Conservation (phyloP, 805 yeast genomes). For the Candida nitratophila region DNA sequence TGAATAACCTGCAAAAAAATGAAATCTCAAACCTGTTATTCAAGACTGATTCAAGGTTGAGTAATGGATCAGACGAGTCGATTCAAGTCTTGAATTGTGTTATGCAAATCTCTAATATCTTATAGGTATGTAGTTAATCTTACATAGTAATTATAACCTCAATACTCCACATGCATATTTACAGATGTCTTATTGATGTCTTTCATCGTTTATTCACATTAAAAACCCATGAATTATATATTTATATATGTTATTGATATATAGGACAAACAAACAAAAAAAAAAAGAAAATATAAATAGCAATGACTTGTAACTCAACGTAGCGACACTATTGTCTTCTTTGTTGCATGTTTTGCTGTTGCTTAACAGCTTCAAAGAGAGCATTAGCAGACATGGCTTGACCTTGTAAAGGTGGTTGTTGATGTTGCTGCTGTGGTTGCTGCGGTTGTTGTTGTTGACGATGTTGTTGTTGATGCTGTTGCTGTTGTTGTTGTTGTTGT, state of each 20-base stretch:
- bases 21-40: conserved; percentile 58
- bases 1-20: conserved; percentile 59
- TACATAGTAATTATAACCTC: too few relatives aligned
- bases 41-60: conserved; percentile 64
- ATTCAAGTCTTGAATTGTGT: conserved; percentile 68
- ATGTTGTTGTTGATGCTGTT: conserved; percentile 6
- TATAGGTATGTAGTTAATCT: conserved; percentile 7
- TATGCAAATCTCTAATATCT: conserved; percentile 39
- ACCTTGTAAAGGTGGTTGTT: conserved; percentile 10
- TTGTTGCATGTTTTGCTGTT: background rate
- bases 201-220: too few relatives aligned
- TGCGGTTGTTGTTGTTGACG: conserved; percentile 13
- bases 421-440: conserved; percentile 13
- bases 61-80: conserved; percentile 87
- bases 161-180: too few relatives aligned
- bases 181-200: too few relatives aligned
- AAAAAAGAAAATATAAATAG: background rate
- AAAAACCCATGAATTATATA: too few relatives aligned
- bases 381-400: background rate
- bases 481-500: conserved; percentile 9
- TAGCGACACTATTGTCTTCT: background rate
- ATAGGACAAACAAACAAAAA: too few relatives aligned
- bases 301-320: too few relatives aligned
- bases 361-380: conserved; percentile 2
- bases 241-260: too few relatives aligned